Percentiles rank a stretch among this genome's conserved stretches.
These are phyloP conservation scores for Microbotryum violaceum DNA, from an alignment of 1,284 basidiomycete genomes.

Conservation along the genomic window DNA sequence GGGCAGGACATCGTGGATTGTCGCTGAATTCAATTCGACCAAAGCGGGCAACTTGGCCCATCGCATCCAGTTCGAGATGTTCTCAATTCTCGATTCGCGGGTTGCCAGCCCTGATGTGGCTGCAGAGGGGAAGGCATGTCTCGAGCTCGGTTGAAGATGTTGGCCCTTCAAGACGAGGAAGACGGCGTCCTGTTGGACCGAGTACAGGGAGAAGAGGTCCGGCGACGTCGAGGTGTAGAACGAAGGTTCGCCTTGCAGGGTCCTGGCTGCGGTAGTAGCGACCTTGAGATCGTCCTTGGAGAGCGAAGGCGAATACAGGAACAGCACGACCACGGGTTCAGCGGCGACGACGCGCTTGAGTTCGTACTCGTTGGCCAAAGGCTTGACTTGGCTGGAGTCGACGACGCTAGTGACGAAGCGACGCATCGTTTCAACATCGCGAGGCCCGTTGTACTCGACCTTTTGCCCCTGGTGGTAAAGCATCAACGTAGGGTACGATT, in stretches of 20 bases:
- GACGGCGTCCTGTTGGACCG: constrained; percentile 44
- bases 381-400: constrained; percentile 41
- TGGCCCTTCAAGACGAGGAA: constrained; percentile 70
- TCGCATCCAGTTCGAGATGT: constrained; percentile 51
- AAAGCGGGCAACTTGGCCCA: constrained; percentile 61
- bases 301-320: constrained; percentile 52
- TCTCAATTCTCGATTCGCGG: constrained; percentile 17
- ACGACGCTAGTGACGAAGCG: constrained; percentile 48
- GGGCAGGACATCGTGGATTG: constrained; percentile 68
- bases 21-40: constrained; percentile 61
- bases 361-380: constrained; percentile 32
- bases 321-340: constrained; percentile 63
- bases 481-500: constrained; percentile 70
- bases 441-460: constrained; percentile 61
- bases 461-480: constrained; percentile 49
- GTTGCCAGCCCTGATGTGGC: constrained; percentile 11
- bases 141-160: constrained; percentile 34
- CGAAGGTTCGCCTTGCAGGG: constrained; percentile 61
- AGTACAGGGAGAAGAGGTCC: constrained; percentile 37
- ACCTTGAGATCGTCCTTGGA: constrained; percentile 45
- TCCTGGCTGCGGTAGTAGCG: constrained; percentile 48
- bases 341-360: constrained; percentile 51
- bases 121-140: constrained; percentile 36
- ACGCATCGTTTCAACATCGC: constrained; percentile 61
- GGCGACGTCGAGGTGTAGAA: constrained; percentile 53